Conservation (phyloP, 495 filamentous ascomycete species). For the Aspergillus conjunctus region DNA sequence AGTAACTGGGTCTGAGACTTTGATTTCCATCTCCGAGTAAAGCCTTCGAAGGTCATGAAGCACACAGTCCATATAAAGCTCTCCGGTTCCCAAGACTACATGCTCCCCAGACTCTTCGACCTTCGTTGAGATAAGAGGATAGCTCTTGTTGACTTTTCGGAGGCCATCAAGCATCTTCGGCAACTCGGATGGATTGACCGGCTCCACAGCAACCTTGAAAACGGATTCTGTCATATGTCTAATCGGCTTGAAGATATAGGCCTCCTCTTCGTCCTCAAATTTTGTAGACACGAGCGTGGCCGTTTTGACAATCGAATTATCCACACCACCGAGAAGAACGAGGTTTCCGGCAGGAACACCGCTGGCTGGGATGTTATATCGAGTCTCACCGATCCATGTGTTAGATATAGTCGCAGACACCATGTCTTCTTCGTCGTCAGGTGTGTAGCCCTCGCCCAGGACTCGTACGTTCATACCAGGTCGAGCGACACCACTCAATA, state of each 20-base stretch:
- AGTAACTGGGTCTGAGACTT: constrained; percentile 96
- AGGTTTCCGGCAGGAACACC: constrained; percentile 96
- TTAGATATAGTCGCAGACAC: constrained; percentile 81
- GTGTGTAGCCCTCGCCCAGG: constrained; percentile 91
- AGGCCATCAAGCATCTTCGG: constrained; percentile 98
- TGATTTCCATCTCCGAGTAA: constrained; percentile 99
- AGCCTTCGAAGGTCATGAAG: constrained; percentile 89
- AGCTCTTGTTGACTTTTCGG: constrained; percentile 95
- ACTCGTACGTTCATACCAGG: constrained; percentile 85
- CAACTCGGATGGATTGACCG: constrained; percentile 97
- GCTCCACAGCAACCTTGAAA: constrained; percentile 96
- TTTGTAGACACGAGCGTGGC: constrained; percentile 88
- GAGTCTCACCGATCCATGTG: constrained; percentile 90
- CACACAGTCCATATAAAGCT: constrained; percentile 98
- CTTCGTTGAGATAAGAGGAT: constrained; percentile 92
- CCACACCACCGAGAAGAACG: constrained; percentile 86
- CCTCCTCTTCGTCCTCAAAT: constrained; percentile 83
- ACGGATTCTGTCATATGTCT: constrained; percentile 96
- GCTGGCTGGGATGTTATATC: constrained; percentile 87
- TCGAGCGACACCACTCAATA: constrained; percentile 89
- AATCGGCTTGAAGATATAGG: constrained; percentile 91
- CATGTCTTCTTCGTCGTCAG: constrained; percentile 99
- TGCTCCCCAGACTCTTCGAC: constrained; percentile 99
- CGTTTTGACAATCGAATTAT: constrained; percentile 98
- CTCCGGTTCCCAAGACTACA: constrained; percentile 90